These are phyloP conservation scores for Calonectria hongkongensis DNA, from an alignment of 2,329 filamentous ascomycete species.

Conservation along the genomic window DNA sequence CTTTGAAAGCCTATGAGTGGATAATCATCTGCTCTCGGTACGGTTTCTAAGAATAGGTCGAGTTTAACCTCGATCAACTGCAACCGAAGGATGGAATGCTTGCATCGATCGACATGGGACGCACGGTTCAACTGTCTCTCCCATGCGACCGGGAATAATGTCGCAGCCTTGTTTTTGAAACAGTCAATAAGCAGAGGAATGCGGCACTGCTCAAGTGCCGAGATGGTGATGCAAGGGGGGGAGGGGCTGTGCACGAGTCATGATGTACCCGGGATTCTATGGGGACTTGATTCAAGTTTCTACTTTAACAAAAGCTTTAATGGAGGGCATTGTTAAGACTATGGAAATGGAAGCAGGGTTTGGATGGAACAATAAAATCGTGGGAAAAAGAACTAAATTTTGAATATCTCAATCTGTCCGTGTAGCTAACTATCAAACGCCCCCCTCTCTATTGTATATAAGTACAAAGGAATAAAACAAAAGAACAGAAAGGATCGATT, in stretches of 20 bases:
- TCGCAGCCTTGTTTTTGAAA: too few relatives aligned
- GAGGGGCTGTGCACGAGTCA: constrained; percentile 23
- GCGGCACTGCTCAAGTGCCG: constrained; percentile 18
- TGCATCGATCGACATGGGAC: neutral
- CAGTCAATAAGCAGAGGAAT: constrained; percentile 29
- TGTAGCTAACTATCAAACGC: neutral
- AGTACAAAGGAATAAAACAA: neutral
- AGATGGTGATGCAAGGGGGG: constrained; percentile 13
- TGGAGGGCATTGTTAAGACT: neutral
- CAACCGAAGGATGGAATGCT: neutral
- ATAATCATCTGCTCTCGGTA: neutral
- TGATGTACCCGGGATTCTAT: constrained; percentile 35
- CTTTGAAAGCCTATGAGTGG: neutral
- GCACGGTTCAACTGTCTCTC: neutral
- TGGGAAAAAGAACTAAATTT: neutral
- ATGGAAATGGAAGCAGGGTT: neutral
- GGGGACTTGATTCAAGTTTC: neutral
- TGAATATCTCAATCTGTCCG: constrained; percentile 15
- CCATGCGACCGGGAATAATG: too few relatives aligned
- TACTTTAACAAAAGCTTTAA: neutral
- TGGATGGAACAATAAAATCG: neutral
- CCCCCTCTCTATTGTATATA: neutral
- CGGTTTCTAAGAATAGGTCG: neutral
- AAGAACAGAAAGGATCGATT: neutral
- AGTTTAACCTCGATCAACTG: too few relatives aligned